phyloP scores from a whole-genome alignment of 176 grass and related monocot species.

The Oropetium thomaeum region DNA sequence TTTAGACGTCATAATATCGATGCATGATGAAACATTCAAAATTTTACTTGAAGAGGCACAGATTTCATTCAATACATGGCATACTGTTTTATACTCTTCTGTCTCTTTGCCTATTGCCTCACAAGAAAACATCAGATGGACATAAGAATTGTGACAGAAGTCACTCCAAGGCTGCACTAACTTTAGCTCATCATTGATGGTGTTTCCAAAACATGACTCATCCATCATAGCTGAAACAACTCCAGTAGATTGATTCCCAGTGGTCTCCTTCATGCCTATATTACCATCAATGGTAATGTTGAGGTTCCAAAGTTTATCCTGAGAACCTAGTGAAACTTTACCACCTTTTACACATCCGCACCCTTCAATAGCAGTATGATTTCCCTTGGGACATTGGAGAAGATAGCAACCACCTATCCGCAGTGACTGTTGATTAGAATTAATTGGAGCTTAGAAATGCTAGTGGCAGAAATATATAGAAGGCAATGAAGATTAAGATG shows the following conservation, averaged over 20 bases:
- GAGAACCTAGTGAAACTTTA: conserved; percentile 47
- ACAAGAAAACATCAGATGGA: conserved; percentile 47
- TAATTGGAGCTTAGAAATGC: conserved; percentile 20
- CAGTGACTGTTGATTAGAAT: conserved; percentile 50
- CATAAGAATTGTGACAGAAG: conserved; percentile 43
- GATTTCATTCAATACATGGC: conserved; percentile 29
- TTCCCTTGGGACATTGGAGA: conserved; percentile 60
- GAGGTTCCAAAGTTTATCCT: conserved; percentile 54
- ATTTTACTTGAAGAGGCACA: conserved; percentile 46
- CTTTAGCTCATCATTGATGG: conserved; percentile 34
- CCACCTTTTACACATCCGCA: conserved; percentile 50
- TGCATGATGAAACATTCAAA: conserved; percentile 64
- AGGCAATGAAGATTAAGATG: background rate
- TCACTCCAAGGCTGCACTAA: conserved; percentile 47
- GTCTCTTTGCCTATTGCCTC: conserved; percentile 18
- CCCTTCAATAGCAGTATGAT: conserved; percentile 9
- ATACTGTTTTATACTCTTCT: conserved; percentile 22
- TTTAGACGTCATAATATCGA: conserved; percentile 54
- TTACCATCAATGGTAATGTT: conserved; percentile 46
- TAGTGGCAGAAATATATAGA: conserved; percentile 25
- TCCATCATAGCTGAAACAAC: conserved; percentile 22
- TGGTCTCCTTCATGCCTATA: conserved; percentile 20
- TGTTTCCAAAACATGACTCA: conserved; percentile 37
- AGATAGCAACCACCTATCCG: conserved; percentile 68
- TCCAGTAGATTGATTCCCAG: conserved; percentile 27